Evolutionary conservation across 139 green algal genomes (phyloP).

Genomic region (Auxenochlorella protothecoides): DNA sequence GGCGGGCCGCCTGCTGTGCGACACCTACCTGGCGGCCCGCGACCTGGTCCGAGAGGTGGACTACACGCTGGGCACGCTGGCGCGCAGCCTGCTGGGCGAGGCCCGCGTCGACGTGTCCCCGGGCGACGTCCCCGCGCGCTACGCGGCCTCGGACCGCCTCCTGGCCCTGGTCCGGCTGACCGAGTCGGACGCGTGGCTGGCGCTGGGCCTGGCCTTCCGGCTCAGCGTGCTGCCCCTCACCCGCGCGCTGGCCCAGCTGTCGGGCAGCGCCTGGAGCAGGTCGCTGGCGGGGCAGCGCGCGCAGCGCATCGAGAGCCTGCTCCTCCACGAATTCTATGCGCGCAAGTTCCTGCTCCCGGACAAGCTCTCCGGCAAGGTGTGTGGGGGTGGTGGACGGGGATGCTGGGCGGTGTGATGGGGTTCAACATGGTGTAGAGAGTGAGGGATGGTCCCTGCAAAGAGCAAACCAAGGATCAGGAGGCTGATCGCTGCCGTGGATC

Average conservation of each 20-base stretch:
- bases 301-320: constrained; percentile 95
- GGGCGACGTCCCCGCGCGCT: constrained; percentile 34
- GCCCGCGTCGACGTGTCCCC: constrained; percentile 52
- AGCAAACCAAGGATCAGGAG: too few relatives aligned
- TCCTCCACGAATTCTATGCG: constrained; percentile 96
- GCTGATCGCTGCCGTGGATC: too few relatives aligned
- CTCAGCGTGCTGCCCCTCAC: constrained; percentile 71
- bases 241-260: constrained; percentile 48
- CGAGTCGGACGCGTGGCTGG: constrained; percentile 88
- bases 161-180: constrained; percentile 59
- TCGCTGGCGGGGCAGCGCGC: constrained; percentile 76
- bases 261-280: constrained; percentile 70
- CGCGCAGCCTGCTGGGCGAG: constrained; percentile 65
- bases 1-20: constrained; percentile 83
- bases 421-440: too few relatives aligned
- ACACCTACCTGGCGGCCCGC: constrained; percentile 88
- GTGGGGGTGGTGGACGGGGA: background rate
- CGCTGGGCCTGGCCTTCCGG: constrained; percentile 69
- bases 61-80: constrained; percentile 84
- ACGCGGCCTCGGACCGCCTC: constrained; percentile 22
- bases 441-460: too few relatives aligned
- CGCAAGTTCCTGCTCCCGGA: constrained; percentile 96
- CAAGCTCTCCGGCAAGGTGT: constrained; percentile 51
- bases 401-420: too few relatives aligned
- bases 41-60: constrained; percentile 89